Percentiles rank a stretch among this genome's conserved stretches.
phyloP scores from a whole-genome alignment of 108 stramenopile genomes.

The Pseudonitzschia multistriata region DNA sequence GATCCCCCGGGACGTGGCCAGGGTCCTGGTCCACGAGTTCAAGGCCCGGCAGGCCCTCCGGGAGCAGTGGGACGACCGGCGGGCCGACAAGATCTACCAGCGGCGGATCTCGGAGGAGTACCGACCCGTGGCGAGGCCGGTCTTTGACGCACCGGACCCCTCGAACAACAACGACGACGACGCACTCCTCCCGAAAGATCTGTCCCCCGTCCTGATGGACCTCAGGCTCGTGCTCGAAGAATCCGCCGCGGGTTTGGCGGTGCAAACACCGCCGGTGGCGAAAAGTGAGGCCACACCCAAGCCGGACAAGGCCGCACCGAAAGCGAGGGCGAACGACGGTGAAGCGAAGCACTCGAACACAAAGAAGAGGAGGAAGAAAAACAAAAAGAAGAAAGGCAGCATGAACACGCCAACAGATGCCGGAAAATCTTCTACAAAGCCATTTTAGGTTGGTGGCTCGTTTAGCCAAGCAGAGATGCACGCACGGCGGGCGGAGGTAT shows the following conservation, averaged over 20 bases:
- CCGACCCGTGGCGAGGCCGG: conserved; percentile 28
- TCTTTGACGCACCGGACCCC: conserved; percentile 4
- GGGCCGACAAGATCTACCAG: conserved; percentile 34
- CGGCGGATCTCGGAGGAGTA: conserved; percentile 18
- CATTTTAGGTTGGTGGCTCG: no score
- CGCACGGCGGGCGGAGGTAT: no score
- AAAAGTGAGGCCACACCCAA: neutral
- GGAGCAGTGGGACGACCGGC: conserved; percentile 33
- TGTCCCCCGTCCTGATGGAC: conserved; percentile 5
- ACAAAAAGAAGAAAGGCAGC: neutral
- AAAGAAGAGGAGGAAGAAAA: conserved; percentile 15
- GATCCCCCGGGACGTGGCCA: conserved; percentile 18
- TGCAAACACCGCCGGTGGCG: neutral
- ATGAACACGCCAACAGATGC: no score
- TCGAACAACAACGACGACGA: neutral
- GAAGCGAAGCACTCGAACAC: neutral
- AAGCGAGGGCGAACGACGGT: neutral
- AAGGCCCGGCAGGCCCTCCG: conserved; percentile 21
- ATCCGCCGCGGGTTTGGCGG: no score
- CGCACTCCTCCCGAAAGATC: conserved; percentile 21
- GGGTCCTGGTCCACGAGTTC: conserved; percentile 24
- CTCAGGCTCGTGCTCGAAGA: conserved; percentile 2
- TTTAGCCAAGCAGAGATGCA: no score
- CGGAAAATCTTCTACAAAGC: no score
- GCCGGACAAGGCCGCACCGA: neutral